phyloP scores from a whole-genome alignment of 2,329 filamentous ascomycete species.

The Leptographium radiaticola region DNA sequence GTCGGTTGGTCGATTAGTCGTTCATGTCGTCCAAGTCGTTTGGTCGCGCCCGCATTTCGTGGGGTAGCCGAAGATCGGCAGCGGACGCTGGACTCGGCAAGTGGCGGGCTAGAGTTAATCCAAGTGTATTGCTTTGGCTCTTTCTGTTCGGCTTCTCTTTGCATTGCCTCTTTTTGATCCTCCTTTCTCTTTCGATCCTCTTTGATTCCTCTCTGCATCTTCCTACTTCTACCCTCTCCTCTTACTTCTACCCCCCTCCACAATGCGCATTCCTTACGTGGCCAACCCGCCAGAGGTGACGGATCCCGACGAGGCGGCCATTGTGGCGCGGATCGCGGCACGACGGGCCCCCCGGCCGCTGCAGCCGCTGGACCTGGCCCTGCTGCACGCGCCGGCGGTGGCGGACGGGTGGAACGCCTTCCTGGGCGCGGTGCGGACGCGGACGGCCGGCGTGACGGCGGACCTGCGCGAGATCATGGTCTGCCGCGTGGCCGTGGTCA shows the following conservation, averaged over 20 bases:
- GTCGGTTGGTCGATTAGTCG: too few species aligned
- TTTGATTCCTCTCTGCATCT: not conserved
- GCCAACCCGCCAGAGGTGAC: slow-evolving; percentile 34
- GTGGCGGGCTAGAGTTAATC: too few species aligned
- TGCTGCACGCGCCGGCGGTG: slow-evolving; percentile 61
- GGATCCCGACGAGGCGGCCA: slow-evolving; percentile 34
- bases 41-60: too few species aligned
- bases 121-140: too few species aligned
- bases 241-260: slow-evolving; percentile 9
- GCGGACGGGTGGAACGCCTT: slow-evolving; percentile 67
- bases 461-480: slow-evolving; percentile 66
- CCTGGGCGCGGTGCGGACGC: slow-evolving; percentile 48
- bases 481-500: slow-evolving; percentile 66
- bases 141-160: not conserved
- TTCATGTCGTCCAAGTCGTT: too few species aligned
- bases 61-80: too few species aligned
- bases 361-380: slow-evolving; percentile 60
- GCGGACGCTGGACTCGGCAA: too few species aligned
- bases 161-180: not conserved
- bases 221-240: not conserved
- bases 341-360: slow-evolving; percentile 58
- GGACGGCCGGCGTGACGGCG: slow-evolving; percentile 36
- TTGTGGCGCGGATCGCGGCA: slow-evolving; percentile 49
- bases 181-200: not conserved
- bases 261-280: slow-evolving; percentile 57